Conservation (phyloP, 139 green algal species). For the Closterium sp. region DNA sequence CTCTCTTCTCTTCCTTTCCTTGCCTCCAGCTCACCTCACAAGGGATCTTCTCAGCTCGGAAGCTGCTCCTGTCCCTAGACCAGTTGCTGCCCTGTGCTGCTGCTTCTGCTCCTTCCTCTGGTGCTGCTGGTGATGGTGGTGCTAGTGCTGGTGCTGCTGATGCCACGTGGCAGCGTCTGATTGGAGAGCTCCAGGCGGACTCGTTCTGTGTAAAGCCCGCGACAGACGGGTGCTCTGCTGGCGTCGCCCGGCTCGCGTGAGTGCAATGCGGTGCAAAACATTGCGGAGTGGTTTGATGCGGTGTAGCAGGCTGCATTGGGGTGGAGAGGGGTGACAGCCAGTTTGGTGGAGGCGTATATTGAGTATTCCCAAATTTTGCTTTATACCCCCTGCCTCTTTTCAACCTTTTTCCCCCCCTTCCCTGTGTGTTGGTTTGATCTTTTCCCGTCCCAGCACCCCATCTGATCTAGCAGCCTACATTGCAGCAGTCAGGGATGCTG, state of each 20-base stretch:
- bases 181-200: conserved; percentile 18
- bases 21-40: too few species aligned
- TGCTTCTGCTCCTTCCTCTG: background rate
- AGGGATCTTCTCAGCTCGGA: too few species aligned
- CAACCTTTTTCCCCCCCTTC: conserved; percentile 14
- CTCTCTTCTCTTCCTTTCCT: too few species aligned
- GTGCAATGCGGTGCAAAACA: background rate
- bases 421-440: background rate
- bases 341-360: too few species aligned
- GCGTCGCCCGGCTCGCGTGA: conserved; percentile 49
- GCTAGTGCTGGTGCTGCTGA: background rate
- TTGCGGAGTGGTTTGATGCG: too few species aligned
- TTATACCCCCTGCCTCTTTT: background rate
- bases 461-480: too few species aligned
- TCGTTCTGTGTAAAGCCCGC: conserved; percentile 58
- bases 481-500: too few species aligned
- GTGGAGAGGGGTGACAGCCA: too few species aligned
- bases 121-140: background rate
- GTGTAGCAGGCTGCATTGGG: too few species aligned
- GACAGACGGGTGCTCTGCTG: conserved; percentile 57
- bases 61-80: too few species aligned
- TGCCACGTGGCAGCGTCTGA: conserved; percentile 4
- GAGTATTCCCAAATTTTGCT: background rate
- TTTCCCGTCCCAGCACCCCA: too few species aligned
- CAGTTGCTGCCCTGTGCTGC: too few species aligned